These are phyloP conservation scores for Afroboletus lepidellus DNA, from an alignment of 1,284 basidiomycete genomes.

Conservation along the genomic window DNA sequence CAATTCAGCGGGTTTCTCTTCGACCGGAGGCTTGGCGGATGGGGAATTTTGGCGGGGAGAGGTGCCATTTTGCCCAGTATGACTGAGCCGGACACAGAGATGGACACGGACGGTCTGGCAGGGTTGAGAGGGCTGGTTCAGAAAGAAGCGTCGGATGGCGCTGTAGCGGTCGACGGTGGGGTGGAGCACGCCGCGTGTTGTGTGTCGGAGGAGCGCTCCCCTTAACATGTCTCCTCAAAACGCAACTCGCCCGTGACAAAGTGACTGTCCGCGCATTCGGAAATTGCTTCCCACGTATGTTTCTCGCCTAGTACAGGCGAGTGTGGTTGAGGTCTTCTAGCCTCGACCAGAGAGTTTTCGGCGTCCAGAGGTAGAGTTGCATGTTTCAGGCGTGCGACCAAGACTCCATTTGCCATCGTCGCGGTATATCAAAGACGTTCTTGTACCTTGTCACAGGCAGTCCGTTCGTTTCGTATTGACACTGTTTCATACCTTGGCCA, in stretches of 20 bases:
- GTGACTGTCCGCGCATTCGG: not conserved
- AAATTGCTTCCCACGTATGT: not conserved
- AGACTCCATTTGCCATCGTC: too few relatives aligned
- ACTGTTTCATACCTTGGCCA: too few relatives aligned
- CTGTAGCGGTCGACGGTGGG: conserved; percentile 48
- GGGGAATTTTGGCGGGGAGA: not conserved
- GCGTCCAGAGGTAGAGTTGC: too few relatives aligned
- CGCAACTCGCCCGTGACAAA: too few relatives aligned
- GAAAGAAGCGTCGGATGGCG: conserved; percentile 52
- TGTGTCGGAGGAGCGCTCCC: conserved; percentile 28
- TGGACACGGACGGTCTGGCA: not conserved
- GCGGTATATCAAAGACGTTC: too few relatives aligned
- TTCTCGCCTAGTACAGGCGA: too few relatives aligned
- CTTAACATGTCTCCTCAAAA: conserved; percentile 14
- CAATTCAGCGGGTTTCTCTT: conserved; percentile 7
- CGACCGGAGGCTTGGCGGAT: conserved; percentile 5
- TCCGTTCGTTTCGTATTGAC: too few relatives aligned
- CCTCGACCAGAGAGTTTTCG: too few relatives aligned
- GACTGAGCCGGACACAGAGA: conserved; percentile 14
- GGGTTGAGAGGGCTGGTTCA: not conserved
- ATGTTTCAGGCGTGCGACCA: too few relatives aligned
- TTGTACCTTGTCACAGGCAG: too few relatives aligned
- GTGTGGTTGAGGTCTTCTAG: too few relatives aligned
- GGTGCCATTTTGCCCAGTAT: conserved; percentile 10
- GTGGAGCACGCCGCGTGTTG: conserved; percentile 29